Evolutionary conservation across 306 rosid genomes (phyloP), one percentile per base, ranked within the genome.

Genomic region (Leucaena leucocephala): DNA sequence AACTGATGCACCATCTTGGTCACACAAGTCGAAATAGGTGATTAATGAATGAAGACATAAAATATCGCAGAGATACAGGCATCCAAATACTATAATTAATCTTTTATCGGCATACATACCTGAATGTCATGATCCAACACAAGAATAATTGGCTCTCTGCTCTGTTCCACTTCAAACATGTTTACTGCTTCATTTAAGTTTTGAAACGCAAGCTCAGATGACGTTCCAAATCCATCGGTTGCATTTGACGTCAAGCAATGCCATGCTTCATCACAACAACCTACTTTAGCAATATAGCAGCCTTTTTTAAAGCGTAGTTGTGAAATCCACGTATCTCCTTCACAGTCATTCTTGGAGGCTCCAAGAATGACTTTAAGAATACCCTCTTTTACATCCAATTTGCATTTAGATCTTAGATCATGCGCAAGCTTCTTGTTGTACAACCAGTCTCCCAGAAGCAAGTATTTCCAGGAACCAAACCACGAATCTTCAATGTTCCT

Each of bases 71-170:
- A 8, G 38, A 10, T 22, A 8, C 12, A 2, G 36, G 15, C 64
- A 1, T 27, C 36, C 9, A 22, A 58, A 58, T 5, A 11, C 10
- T 15, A 49, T 5, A 80, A 77, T 7, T 66, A 67, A 68, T 52
- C 13, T 38, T 69, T 55, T 50, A 22, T 49, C 62, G 22, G n/a
- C 72, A 39, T 22, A 22, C 80, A 44, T 73, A 91, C 98, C 98
- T 95, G 98, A 78, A 91, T 91, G 67, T 92, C 97, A 70, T 80
- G 83, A 85, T 95, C 98, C 89, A 92, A 80, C 74, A 91, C 94
- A 58, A 95, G 88, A 81, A 95, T 86, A 64, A 89, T 85, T 62
- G 98, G 94, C 74, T 91, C 93, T 75, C 95, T 83, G 76, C 64
- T 77, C 68, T 64, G 87, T 66, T 82, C 87, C 78, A 78, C 90